These are phyloP conservation scores for Collybiopsis luxurians DNA, from an alignment of 768 basidiomycete genomes.

Conservation along the genomic window DNA sequence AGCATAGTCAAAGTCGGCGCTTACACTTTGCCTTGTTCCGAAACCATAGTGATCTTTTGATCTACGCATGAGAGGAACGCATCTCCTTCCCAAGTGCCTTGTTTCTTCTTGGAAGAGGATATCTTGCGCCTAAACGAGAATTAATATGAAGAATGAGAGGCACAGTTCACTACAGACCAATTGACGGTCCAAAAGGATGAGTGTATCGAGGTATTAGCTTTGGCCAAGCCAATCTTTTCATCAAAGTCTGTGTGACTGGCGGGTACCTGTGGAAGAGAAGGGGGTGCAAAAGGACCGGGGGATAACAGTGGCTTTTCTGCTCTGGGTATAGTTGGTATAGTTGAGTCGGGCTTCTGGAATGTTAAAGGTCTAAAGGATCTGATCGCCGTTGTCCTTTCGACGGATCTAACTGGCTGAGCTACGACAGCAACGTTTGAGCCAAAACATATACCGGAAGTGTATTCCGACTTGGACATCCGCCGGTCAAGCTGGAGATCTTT, in stretches of 20 bases:
- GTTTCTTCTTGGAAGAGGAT: conserved; percentile 59
- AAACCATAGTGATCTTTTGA: conserved; percentile 57
- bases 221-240: background rate
- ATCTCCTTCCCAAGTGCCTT: conserved; percentile 87
- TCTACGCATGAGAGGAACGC: conserved; percentile 54
- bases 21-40: conserved; percentile 72
- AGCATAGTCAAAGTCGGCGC: conserved; percentile 13
- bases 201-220: conserved; percentile 15
- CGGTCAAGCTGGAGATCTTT: conserved; percentile 71
- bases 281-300: background rate
- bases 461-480: conserved; percentile 50
- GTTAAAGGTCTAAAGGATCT: background rate
- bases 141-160: conserved; percentile 8
- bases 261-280: too few species aligned
- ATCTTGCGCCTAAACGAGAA: conserved; percentile 59
- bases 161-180: conserved; percentile 42
- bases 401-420: background rate
- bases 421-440: conserved; percentile 19
- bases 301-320: background rate
- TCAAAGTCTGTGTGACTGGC: too few species aligned
- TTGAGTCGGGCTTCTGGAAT: conserved; percentile 9
- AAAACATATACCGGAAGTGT: conserved; percentile 65
- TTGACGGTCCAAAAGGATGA: conserved; percentile 60
- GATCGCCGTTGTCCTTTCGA: background rate
- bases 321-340: conserved; percentile 5